Evolutionary conservation across 1,139 yeast genomes (phyloP).

Genomic region (Taphrina populina): DNA sequence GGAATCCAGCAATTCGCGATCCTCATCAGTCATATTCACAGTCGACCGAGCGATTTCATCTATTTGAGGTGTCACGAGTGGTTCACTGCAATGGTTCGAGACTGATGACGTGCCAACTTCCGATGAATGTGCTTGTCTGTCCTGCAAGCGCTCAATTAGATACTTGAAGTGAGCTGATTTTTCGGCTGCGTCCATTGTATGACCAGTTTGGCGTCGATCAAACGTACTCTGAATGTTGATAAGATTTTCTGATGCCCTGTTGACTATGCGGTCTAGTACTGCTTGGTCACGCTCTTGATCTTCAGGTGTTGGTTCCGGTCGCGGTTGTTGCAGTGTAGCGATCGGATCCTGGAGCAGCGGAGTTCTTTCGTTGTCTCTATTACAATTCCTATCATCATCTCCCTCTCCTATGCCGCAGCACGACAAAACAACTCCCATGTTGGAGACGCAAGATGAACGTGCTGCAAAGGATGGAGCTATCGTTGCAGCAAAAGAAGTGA

Average conservation of each 20-base stretch:
- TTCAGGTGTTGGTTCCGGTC: slow-evolving; percentile 8
- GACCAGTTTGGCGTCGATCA: slow-evolving; percentile 1
- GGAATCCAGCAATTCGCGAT: slow-evolving; percentile 6
- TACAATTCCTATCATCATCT: neutral
- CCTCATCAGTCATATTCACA: neutral
- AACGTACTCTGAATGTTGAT: slow-evolving; percentile 21
- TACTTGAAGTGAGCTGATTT: slow-evolving; percentile 8
- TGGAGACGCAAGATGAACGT: neutral
- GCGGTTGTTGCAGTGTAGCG: slow-evolving; percentile 9
- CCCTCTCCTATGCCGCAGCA: neutral
- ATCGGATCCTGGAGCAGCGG: slow-evolving; percentile 18
- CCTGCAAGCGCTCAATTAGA: slow-evolving; percentile 15
- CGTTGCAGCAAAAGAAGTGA: no score
- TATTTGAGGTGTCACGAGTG: neutral
- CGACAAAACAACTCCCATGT: neutral
- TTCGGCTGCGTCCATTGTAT: neutral
- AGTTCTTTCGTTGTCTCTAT: slow-evolving; percentile 1
- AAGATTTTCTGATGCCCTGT: slow-evolving; percentile 8
- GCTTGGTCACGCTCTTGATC: slow-evolving; percentile 18
- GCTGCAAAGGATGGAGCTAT: no score
- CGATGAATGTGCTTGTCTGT: neutral
- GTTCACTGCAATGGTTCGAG: neutral
- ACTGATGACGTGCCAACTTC: neutral
- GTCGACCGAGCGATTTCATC: neutral
- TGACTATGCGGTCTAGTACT: slow-evolving; percentile 5